phyloP scores from a whole-genome alignment of 208 protist genomes.

The Leishmania arabica region DNA sequence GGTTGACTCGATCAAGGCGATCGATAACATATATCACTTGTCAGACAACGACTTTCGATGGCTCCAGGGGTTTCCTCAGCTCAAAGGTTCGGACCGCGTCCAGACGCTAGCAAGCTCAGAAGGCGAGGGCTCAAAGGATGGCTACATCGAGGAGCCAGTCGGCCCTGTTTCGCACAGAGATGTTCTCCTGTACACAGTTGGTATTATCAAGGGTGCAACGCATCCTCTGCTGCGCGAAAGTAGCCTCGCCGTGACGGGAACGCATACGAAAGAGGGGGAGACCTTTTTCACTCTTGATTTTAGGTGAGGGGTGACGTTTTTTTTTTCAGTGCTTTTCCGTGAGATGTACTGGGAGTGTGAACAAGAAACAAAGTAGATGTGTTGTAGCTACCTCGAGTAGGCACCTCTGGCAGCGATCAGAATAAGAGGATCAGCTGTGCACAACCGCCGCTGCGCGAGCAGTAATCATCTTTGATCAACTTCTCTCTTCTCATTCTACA shows the following conservation, averaged over 20 bases:
- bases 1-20: slow-evolving; percentile 66
- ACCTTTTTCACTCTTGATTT: slow-evolving; percentile 76
- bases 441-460: not conserved
- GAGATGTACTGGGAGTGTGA: not conserved
- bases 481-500: slow-evolving; percentile 11
- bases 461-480: not conserved
- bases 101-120: slow-evolving; percentile 35
- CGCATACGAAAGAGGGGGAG: slow-evolving; percentile 59
- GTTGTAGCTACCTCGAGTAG: not conserved
- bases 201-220: slow-evolving; percentile 54
- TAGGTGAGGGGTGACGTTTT: slow-evolving; percentile 9
- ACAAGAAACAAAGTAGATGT: not conserved
- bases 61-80: slow-evolving; percentile 62
- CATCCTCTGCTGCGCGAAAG: slow-evolving; percentile 42
- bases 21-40: slow-evolving; percentile 68
- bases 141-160: slow-evolving; percentile 11
- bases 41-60: slow-evolving; percentile 64
- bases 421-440: not conserved
- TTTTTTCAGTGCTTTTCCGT: not conserved
- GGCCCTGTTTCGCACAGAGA: slow-evolving; percentile 40
- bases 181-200: slow-evolving; percentile 65
- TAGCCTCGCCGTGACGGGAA: slow-evolving; percentile 42
- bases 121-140: slow-evolving; percentile 16
- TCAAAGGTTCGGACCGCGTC: slow-evolving; percentile 36
- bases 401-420: not conserved